Evolutionary conservation across 352 stramenopile genomes (phyloP).

Genomic region (Pythium myriotylum): DNA sequence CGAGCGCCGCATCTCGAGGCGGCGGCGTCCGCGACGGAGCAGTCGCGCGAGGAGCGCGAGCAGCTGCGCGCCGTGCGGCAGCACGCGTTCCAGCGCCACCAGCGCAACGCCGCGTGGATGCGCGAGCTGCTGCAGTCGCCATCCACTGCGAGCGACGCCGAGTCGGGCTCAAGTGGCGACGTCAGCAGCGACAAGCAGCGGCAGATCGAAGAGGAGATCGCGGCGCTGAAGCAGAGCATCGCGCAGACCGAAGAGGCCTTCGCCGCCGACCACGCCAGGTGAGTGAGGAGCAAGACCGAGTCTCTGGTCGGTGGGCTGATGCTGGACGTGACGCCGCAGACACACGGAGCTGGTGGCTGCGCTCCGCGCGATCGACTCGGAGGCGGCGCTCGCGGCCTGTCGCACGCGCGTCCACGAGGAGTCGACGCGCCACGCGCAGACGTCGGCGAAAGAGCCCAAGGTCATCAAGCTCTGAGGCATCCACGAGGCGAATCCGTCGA

Average conservation of each 20-base stretch:
- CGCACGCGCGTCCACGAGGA: slow-evolving; percentile 18
- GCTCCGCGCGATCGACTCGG: slow-evolving; percentile 7
- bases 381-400: slow-evolving; percentile 15
- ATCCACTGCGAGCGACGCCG: too few species aligned
- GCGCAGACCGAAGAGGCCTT: not conserved
- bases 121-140: slow-evolving; percentile 33
- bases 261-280: slow-evolving; percentile 15
- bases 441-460: slow-evolving; percentile 11
- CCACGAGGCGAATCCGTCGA: too few species aligned
- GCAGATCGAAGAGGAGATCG: not conserved
- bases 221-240: slow-evolving; percentile 1
- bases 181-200: not conserved
- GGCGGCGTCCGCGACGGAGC: slow-evolving; percentile 12
- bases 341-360: slow-evolving; percentile 8
- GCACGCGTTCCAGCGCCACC: slow-evolving; percentile 56
- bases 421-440: slow-evolving; percentile 2
- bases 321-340: not conserved
- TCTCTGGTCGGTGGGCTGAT: too few species aligned
- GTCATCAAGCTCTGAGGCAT: slow-evolving; percentile 23
- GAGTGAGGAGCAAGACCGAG: too few species aligned
- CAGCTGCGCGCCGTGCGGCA: slow-evolving; percentile 55
- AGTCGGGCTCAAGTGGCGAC: too few species aligned
- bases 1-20: slow-evolving; percentile 20
- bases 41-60: slow-evolving; percentile 51
- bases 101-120: slow-evolving; percentile 69